Evolutionary conservation across 1,284 basidiomycete species (phyloP), one percentile per base, ranked within the genome.

Genomic region (Hemileia vastatrix): DNA sequence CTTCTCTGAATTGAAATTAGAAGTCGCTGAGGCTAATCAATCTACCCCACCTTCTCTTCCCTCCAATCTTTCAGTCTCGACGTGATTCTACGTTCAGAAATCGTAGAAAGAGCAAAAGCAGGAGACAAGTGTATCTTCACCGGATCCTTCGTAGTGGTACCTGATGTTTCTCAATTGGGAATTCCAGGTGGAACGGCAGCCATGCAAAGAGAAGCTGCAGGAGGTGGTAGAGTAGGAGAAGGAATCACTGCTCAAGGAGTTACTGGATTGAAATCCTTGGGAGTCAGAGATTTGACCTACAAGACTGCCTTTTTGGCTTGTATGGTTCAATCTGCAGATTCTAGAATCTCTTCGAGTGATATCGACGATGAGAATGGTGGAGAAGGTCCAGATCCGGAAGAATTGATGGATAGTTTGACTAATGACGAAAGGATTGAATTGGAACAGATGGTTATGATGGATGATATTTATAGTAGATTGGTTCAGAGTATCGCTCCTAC

Each of bases 121-220:
- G 73, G 73, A 54, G 73, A 75, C 70, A 72, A 73, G 67, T 74
- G 73, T 66, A 61, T 69, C 36, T 75, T 75, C 50, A 75, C 72
- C 6, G 73, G 73, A 8, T 68, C 73, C 6, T 74, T 74, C 57
- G 73, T 75, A 57, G 73, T 75, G 9, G 67, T 75, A 0, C 73
- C 73, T 2, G 73, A 75, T 49, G 73, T 75, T 4, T 72, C 72
- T 43, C 72, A 74, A 64, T 67, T 75, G 50, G 72, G 73, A 44
- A 67, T 74, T 13, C 73, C 73, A 1, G 73, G 73, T 19, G 71
- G 74, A 44, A 75, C 71, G 54, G 73, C 73, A 2, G 72, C 74
- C 65, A 72, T 75, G 43, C 72, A 74, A 67, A 64, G 73, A 31
- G 72, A 75, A 65, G 65, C 64, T 1, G 47, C 24, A 23, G 58